These are phyloP conservation scores for Beta lomatogona DNA, from an alignment of 179 eudicot species.

Conservation along the genomic window DNA sequence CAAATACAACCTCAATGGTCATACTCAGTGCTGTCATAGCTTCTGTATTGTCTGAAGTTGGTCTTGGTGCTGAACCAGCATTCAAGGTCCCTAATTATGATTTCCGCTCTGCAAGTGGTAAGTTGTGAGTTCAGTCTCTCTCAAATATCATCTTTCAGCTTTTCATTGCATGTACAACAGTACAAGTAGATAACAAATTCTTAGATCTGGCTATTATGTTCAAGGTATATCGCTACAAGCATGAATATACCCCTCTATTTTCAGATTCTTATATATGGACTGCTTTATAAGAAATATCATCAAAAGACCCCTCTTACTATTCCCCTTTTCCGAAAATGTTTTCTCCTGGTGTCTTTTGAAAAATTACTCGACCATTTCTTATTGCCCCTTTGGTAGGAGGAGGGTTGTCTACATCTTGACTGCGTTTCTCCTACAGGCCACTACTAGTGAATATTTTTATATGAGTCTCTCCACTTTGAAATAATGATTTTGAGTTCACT, in stretches of 20 bases:
- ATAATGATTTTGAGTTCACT: conserved; percentile 21
- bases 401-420: background rate
- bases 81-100: conserved; percentile 91
- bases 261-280: background rate
- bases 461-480: background rate
- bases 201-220: background rate
- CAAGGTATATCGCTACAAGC: conserved; percentile 12
- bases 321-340: background rate
- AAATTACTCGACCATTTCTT: background rate
- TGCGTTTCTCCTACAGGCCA: background rate
- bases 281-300: background rate
- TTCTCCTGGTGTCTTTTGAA: background rate
- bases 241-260: background rate
- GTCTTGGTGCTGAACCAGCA: conserved; percentile 96
- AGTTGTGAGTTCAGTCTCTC: background rate
- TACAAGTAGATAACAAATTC: background rate
- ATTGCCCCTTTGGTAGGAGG: background rate
- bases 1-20: conserved; percentile 97
- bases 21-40: conserved; percentile 96
- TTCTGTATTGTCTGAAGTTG: conserved; percentile 88
- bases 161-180: background rate
- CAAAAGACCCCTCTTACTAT: background rate
- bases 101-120: conserved; percentile 94
- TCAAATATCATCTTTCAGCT: background rate
- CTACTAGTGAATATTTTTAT: background rate